phyloP scores from a whole-genome alignment of 1,139 yeast species.

The Candida sp. region DNA sequence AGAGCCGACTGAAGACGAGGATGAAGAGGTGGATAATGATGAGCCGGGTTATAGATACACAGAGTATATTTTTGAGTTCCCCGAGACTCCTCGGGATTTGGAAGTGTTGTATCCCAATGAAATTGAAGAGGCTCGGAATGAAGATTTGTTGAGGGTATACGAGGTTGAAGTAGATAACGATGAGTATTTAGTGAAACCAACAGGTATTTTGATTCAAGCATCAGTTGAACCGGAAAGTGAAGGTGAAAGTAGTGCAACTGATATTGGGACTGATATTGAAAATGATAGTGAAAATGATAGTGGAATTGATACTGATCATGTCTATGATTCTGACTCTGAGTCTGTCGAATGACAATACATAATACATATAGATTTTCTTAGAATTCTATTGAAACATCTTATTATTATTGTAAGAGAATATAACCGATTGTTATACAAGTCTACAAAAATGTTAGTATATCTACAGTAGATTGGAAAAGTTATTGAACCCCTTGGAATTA shows the following conservation, averaged over 20 bases:
- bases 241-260: not conserved
- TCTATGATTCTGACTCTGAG: not conserved
- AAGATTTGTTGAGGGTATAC: not conserved
- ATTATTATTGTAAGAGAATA: too few species aligned
- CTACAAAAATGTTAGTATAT: too few species aligned
- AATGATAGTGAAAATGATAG: too few species aligned
- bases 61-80: not conserved
- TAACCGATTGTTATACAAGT: too few species aligned
- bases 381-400: conserved; percentile 6
- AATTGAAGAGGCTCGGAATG: not conserved
- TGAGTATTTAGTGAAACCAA: not conserved
- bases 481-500: too few species aligned
- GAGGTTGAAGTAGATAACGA: not conserved
- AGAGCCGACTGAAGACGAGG: not conserved
- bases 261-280: too few species aligned
- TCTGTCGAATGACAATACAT: not conserved
- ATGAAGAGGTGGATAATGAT: not conserved
- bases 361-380: not conserved
- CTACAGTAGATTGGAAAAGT: too few species aligned
- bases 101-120: not conserved
- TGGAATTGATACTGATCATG: not conserved
- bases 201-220: not conserved
- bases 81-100: not conserved
- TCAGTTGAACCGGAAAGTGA: not conserved
- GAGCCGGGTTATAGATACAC: not conserved